Evolutionary conservation across 371 early-diverging fungal species (phyloP), one percentile per base, ranked within the genome.

Genomic region (Circinella umbellata): DNA sequence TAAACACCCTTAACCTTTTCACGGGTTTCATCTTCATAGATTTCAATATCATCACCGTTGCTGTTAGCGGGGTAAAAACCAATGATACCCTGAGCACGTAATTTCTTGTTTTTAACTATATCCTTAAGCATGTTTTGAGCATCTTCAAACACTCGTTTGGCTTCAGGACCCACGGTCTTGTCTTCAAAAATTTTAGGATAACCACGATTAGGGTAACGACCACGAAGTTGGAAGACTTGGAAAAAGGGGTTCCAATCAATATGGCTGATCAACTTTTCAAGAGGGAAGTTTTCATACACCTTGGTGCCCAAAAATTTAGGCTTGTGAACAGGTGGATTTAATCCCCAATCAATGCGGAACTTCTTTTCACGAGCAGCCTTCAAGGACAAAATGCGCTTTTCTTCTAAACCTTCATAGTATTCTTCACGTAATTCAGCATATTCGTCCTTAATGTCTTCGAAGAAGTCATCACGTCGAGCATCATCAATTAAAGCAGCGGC

Each of bases 171-270:
- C 13, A 97, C 96, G 7, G 90, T 85, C 64, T 94, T 79, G 73
- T 97, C 97, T 67, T 95, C 92, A 80, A 96, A 97, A 70, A 97
- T 95, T 87, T 96, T 96, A 70, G 97, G 97, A 76, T 89, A 97
- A 8, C 97, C 96, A 70, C 96, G 91, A 84, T 97, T 96, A 15
- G 97, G 97, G 76, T 96, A 97, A 68, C 93, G 92, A 64, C 97
- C 96, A 39, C 96, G 89, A 27, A 97, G 86, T 80, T 96, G 96
- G 93, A 96, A 97, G 27, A 94, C 94, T 79, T 96, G 96, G 91
- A 97, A 97, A 88, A 97, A 94, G 18, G 97, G 97, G 67, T 95
- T 97, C 96, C 97, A 97, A 77, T 97, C 97, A 64, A 97, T 96
- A 70, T 90, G 93, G 13, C 84, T 78, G 27, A 94, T 73, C 4